Base-by-base conservation (phyloP, 768 basidiomycete genomes). In the Boletus speciosus region DNA sequence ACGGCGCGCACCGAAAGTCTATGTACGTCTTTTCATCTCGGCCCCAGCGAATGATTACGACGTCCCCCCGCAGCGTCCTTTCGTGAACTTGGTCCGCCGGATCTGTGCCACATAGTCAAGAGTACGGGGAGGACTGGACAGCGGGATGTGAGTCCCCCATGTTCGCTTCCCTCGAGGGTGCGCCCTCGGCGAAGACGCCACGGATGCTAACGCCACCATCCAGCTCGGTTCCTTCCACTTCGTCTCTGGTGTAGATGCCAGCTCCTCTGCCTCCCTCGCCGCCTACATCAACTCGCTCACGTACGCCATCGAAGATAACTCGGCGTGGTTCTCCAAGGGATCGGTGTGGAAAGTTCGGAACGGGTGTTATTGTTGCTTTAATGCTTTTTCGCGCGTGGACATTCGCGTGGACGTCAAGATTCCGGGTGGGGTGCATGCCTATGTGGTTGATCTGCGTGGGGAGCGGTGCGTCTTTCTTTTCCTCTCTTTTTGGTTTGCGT, bases 261-360 rank as follows among this genome's bases (percentile, higher is more conserved):
- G 94, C 16, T 97, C 96, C 6, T 98, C 95, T 19, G 97, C 97
- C 4, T 96, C 94, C 0, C 80, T 99, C 29, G 97, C 97, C 5
- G 96, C 97, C 11, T 99, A 99, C 73, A 90, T 98, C 72, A 98
- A 99, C 75, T 97, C 94, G 23, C 79, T 98, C n/a, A 96, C 93
- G 6, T 98, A 98, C 66, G 83, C 88, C 16, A 86, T 98, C 57
- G 97, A 98, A 65, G 94, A 95, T 59, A 84, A 79, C 51, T 82
- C 85, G 27, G 86, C 91, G 4, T 99, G 97, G 97, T 97, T 97
- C 68, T 84, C 86, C 34, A 91, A 90, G 66, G 80, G 85, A 6
- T 75, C 86, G 4, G 74, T 80, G 7, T 98, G 93, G 92, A 96
- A 94, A 70, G 91, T 99, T 21, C 80, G 86, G 56, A 89, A 88